Evolutionary conservation across 2,329 filamentous ascomycete genomes (phyloP).

Genomic region (Exophiala sp.): DNA sequence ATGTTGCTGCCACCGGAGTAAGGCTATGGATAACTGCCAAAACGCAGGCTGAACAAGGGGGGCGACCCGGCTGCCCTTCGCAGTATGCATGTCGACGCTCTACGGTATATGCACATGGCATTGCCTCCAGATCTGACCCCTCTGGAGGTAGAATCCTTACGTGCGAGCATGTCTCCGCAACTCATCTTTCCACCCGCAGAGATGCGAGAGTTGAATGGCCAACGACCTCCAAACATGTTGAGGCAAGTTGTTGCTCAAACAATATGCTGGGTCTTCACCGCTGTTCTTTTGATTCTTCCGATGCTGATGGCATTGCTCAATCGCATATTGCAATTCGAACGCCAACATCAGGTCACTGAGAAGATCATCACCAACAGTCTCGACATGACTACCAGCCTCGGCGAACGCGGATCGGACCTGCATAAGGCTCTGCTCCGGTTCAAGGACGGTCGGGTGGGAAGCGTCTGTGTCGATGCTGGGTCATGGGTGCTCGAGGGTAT

Average conservation of each 20-base stretch:
- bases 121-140: conserved; percentile 19
- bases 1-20: conserved; percentile 20
- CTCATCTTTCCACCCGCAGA: conserved; percentile 1
- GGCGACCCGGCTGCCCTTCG: conserved; percentile 19
- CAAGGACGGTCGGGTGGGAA: conserved; percentile 60
- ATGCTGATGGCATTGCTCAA: conserved; percentile 20
- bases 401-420: conserved; percentile 48
- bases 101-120: conserved; percentile 24
- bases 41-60: conserved; percentile 18
- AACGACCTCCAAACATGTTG: conserved; percentile 9
- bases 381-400: conserved; percentile 49
- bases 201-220: not conserved
- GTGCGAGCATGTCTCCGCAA: conserved; percentile 20
- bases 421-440: conserved; percentile 54
- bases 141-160: conserved; percentile 18
- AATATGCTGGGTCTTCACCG: conserved; percentile 21
- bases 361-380: conserved; percentile 50
- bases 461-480: conserved; percentile 50
- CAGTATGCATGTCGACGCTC: conserved; percentile 24
- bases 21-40: conserved; percentile 21
- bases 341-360: conserved; percentile 59
- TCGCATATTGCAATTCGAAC: conserved; percentile 50
- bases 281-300: conserved; percentile 20
- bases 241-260: conserved; percentile 19
- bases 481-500: conserved; percentile 60